Percentiles rank a stretch among this genome's conserved stretches.
phyloP scores from a whole-genome alignment of 768 basidiomycete species.

The Psilocybe subaeruginosa region DNA sequence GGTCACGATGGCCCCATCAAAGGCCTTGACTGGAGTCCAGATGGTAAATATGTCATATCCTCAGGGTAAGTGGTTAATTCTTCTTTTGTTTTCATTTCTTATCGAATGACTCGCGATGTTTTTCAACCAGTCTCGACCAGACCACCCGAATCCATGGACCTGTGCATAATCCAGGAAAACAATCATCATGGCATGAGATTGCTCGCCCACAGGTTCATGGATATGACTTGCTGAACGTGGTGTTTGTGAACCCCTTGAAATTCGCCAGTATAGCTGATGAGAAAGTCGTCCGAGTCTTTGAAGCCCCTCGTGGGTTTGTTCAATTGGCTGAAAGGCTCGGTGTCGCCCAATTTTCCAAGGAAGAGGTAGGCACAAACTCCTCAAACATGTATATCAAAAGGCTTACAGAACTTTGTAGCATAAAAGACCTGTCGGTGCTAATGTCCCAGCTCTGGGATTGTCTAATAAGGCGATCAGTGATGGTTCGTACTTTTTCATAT shows the following conservation, averaged over 20 bases:
- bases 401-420: constrained; percentile 37
- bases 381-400: constrained; percentile 3
- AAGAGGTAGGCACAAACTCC: constrained; percentile 44
- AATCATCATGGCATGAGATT: constrained; percentile 77
- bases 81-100: constrained; percentile 3
- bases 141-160: constrained; percentile 88
- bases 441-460: constrained; percentile 89
- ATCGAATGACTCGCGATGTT: constrained; percentile 29
- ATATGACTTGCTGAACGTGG: constrained; percentile 84
- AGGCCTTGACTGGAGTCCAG: constrained; percentile 85
- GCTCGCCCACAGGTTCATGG: constrained; percentile 96
- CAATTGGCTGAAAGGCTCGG: constrained; percentile 55
- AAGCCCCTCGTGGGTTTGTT: constrained; percentile 84
- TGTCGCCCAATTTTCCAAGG: constrained; percentile 48
- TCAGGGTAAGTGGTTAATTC: constrained; percentile 58
- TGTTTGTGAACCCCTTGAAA: constrained; percentile 73
- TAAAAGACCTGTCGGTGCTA: constrained; percentile 75
- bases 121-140: constrained; percentile 66
- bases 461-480: constrained; percentile 91
- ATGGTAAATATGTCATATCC: constrained; percentile 85
- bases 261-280: constrained; percentile 96
- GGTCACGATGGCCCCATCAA: constrained; percentile 85
- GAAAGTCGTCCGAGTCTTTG: constrained; percentile 93
- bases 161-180: constrained; percentile 18
- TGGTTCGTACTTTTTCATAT: constrained; percentile 41